phyloP scores from a whole-genome alignment of 2,329 filamentous ascomycete genomes.

The Arthroderma uncinatum region DNA sequence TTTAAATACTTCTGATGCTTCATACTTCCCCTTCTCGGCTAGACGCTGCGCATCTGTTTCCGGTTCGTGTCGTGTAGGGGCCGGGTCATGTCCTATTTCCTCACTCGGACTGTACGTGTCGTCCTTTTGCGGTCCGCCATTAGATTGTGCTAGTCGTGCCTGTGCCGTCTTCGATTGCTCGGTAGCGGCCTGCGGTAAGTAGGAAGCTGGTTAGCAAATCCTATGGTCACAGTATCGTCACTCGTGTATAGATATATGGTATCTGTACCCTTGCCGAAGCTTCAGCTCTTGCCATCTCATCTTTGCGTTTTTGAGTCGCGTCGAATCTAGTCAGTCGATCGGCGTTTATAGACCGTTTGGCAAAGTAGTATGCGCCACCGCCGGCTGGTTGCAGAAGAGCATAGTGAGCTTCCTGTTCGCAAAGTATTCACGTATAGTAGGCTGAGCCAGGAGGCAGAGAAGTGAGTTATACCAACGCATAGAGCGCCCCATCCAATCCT shows the following conservation, averaged over 20 bases:
- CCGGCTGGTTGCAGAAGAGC: constrained; percentile 49
- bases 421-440: not conserved
- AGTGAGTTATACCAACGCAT: constrained; percentile 55
- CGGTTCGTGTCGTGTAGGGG: constrained; percentile 70
- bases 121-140: constrained; percentile 29
- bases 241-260: not conserved
- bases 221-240: not conserved
- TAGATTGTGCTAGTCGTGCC: constrained; percentile 7
- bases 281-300: constrained; percentile 14
- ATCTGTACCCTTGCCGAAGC: constrained; percentile 1
- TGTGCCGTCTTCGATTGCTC: constrained; percentile 16
- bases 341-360: constrained; percentile 86
- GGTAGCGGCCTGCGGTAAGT: constrained; percentile 24
- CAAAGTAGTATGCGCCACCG: constrained; percentile 87
- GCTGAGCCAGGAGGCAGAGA: not conserved
- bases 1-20: constrained; percentile 62
- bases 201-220: constrained; percentile 15
- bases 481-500: constrained; percentile 90
- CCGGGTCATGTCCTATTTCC: constrained; percentile 68
- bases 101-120: constrained; percentile 57
- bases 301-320: constrained; percentile 36
- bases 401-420: constrained; percentile 8
- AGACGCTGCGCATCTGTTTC: constrained; percentile 56
- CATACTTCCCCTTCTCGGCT: constrained; percentile 78
- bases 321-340: constrained; percentile 65